These are phyloP conservation scores for Sporobolomyces phaffii DNA, from an alignment of 768 basidiomycete genomes.

Conservation along the genomic window DNA sequence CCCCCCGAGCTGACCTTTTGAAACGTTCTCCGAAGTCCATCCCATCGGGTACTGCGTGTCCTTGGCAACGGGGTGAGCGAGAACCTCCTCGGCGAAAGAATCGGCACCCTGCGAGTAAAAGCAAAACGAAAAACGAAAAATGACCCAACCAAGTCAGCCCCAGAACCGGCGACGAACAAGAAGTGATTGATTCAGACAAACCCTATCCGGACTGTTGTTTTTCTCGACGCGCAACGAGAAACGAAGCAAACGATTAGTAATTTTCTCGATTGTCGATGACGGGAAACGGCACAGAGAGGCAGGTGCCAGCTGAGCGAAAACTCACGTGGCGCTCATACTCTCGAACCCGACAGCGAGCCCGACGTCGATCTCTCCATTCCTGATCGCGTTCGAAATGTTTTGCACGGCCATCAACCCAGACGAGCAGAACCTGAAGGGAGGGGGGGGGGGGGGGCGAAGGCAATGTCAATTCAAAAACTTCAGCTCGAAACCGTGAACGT, in stretches of 20 bases:
- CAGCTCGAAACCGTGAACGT: too few species aligned
- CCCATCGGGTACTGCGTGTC: slow-evolving; percentile 64
- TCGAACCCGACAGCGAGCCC: slow-evolving; percentile 84
- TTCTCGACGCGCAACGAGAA: too few species aligned
- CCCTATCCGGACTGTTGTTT: not conserved
- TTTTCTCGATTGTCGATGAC: too few species aligned
- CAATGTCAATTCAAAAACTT: not conserved
- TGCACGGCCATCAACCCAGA: slow-evolving; percentile 75
- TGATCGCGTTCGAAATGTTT: slow-evolving; percentile 74
- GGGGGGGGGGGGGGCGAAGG: not conserved
- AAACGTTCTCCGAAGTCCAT: slow-evolving; percentile 86
- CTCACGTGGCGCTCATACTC: slow-evolving; percentile 63
- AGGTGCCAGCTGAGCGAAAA: too few species aligned
- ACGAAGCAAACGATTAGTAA: too few species aligned
- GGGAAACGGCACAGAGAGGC: too few species aligned
- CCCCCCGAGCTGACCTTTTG: slow-evolving; percentile 43
- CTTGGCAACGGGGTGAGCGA: slow-evolving; percentile 61
- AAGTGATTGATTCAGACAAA: not conserved
- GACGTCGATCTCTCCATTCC: slow-evolving; percentile 72
- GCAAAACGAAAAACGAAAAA: too few species aligned
- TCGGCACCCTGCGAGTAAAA: slow-evolving; percentile 58
- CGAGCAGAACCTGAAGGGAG: slow-evolving; percentile 60
- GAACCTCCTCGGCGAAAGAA: slow-evolving; percentile 60
- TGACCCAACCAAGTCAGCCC: slow-evolving; percentile 46
- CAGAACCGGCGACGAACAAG: not conserved